Percentiles rank a stretch among this genome's conserved stretches.
Conservation (phyloP, 106 monocot species). For the Allium sativum region DNA sequence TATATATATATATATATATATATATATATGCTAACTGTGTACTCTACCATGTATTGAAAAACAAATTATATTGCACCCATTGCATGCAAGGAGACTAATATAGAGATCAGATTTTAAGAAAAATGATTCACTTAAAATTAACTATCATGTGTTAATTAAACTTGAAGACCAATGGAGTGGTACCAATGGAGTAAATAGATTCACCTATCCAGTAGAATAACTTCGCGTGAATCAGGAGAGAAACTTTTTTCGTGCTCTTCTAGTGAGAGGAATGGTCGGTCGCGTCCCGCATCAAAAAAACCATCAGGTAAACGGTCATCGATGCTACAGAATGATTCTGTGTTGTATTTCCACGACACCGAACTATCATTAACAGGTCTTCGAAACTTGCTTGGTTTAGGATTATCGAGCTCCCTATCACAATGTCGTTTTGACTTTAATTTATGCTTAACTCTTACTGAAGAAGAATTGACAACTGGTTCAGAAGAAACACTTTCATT, state of each 20-base stretch:
- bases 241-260: constrained; percentile 46
- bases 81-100: too few relatives aligned
- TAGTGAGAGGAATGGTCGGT: constrained; percentile 62
- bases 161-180: too few relatives aligned
- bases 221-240: constrained; percentile 70
- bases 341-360: constrained; percentile 68
- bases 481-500: constrained; percentile 16
- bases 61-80: too few relatives aligned
- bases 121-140: neutral
- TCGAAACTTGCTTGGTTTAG: constrained; percentile 70
- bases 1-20: too few relatives aligned
- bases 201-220: constrained; percentile 94
- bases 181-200: neutral
- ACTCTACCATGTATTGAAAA: too few relatives aligned
- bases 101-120: neutral
- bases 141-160: too few relatives aligned
- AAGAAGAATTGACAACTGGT: constrained; percentile 19
- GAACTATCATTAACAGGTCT: constrained; percentile 46
- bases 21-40: too few relatives aligned
- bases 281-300: constrained; percentile 98
- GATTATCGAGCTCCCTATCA: constrained; percentile 64
- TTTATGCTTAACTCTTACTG: constrained; percentile 23
- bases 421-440: constrained; percentile 66
- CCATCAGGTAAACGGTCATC: constrained; percentile 87
- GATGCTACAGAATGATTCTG: constrained; percentile 69